Evolutionary conservation across 345 rosid genomes (phyloP).

Genomic region (Psidium friedrichsthalianum): DNA sequence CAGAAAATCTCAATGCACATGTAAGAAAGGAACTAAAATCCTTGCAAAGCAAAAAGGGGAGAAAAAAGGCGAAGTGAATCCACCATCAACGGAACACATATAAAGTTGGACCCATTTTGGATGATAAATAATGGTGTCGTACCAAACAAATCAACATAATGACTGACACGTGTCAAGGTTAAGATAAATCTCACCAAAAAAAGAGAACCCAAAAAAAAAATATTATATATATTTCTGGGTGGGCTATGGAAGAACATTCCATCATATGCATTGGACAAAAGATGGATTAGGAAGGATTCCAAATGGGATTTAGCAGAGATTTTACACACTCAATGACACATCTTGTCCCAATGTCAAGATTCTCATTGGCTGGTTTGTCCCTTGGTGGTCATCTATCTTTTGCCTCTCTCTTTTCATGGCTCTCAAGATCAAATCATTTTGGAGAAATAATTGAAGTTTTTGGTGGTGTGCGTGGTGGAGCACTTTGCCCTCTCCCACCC

Average conservation of each 20-base stretch:
- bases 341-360: slow-evolving; percentile 6
- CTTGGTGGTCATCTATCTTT: background rate
- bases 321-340: background rate
- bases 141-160: background rate
- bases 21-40: background rate
- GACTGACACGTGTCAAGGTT: background rate
- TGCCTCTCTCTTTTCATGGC: background rate
- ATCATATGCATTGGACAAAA: background rate
- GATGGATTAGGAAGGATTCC: background rate
- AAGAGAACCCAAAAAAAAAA: background rate
- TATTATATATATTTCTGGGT: background rate
- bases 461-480: slow-evolving; percentile 9
- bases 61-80: background rate
- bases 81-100: slow-evolving; percentile 6
- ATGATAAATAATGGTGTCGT: background rate
- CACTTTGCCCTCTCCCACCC: background rate
- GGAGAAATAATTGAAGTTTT: background rate
- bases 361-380: slow-evolving; percentile 9
- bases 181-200: background rate
- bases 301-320: background rate
- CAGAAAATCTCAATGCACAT: background rate
- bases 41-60: background rate
- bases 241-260: background rate
- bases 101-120: background rate
- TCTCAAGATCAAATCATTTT: slow-evolving; percentile 1